Conservation (phyloP, 306 rosid species). For the Inga laurina region DNA sequence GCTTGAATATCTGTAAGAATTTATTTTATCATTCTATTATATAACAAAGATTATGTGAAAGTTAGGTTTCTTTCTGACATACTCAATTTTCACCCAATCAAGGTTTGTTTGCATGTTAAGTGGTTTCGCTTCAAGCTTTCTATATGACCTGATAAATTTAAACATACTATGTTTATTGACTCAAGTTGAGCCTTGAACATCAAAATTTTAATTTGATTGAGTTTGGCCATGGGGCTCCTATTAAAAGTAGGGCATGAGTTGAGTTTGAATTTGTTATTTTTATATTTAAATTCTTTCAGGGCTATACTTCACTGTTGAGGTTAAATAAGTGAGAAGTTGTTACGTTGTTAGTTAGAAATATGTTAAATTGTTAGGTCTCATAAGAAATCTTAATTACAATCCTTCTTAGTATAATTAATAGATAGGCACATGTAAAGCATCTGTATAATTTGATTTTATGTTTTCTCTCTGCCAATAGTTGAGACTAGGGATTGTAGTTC, state of each 20-base stretch:
- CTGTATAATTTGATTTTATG: neutral
- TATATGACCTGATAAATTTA: neutral
- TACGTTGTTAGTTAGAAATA: neutral
- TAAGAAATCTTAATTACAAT: neutral
- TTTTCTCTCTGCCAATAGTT: no score
- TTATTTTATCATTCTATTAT: neutral
- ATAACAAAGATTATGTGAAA: neutral
- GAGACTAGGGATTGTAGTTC: neutral
- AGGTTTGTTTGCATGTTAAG: neutral
- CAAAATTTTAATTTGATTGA: neutral
- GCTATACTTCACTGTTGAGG: neutral
- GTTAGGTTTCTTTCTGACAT: neutral
- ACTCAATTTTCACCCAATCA: neutral
- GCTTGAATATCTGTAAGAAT: slow-evolving; percentile 52
- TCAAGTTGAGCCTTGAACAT: neutral
- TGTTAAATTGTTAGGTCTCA: neutral
- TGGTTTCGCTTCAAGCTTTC: neutral
- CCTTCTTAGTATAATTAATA: neutral
- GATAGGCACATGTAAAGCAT: neutral
- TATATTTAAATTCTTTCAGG: no score
- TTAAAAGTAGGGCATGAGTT: no score
- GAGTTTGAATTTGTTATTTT: no score
- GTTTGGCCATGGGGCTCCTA: neutral
- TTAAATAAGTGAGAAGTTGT: neutral
- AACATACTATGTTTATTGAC: no score